Evolutionary conservation across 768 basidiomycete genomes (phyloP).

Genomic region (Leccinellum rugosiceps): DNA sequence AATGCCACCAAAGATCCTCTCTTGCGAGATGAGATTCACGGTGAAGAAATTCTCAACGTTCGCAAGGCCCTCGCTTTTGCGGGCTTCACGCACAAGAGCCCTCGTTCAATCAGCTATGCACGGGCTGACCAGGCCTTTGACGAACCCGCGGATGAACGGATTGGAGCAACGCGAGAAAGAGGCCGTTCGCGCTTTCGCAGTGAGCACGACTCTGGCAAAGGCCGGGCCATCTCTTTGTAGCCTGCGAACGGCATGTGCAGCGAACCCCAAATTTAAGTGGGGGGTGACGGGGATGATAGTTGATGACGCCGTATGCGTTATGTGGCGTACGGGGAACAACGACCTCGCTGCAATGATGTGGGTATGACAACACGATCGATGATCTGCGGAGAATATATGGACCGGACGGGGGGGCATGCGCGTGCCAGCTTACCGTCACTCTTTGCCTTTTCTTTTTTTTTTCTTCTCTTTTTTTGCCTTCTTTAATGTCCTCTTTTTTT

Average conservation of each 20-base stretch:
- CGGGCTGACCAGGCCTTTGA: constrained; percentile 73
- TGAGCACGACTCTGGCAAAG: constrained; percentile 60
- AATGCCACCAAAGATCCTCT: constrained; percentile 90
- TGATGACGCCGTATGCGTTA: constrained; percentile 31
- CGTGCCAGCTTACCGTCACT: constrained; percentile 5
- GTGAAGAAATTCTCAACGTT: constrained; percentile 81
- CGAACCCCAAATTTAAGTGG: constrained; percentile 23
- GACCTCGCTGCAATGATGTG: constrained; percentile 33
- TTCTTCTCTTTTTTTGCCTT: background rate
- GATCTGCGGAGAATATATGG: constrained; percentile 28
- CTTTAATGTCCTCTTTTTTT: constrained; percentile 2
- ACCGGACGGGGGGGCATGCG: constrained; percentile 9
- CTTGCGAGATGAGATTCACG: constrained; percentile 80
- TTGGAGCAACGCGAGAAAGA: constrained; percentile 48
- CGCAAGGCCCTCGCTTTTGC: constrained; percentile 91
- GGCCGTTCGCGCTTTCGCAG: constrained; percentile 65
- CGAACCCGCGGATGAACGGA: constrained; percentile 48
- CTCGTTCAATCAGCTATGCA: constrained; percentile 72
- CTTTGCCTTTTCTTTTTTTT: background rate
- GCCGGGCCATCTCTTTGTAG: constrained; percentile 84
- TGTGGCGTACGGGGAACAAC: constrained; percentile 28
- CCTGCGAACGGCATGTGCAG: constrained; percentile 28
- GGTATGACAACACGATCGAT: constrained; percentile 29
- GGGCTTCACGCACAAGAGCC: constrained; percentile 89
- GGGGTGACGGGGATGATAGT: constrained; percentile 16